phyloP scores from a whole-genome alignment of 2,329 filamentous ascomycete genomes.

The Penicillium sp. region DNA sequence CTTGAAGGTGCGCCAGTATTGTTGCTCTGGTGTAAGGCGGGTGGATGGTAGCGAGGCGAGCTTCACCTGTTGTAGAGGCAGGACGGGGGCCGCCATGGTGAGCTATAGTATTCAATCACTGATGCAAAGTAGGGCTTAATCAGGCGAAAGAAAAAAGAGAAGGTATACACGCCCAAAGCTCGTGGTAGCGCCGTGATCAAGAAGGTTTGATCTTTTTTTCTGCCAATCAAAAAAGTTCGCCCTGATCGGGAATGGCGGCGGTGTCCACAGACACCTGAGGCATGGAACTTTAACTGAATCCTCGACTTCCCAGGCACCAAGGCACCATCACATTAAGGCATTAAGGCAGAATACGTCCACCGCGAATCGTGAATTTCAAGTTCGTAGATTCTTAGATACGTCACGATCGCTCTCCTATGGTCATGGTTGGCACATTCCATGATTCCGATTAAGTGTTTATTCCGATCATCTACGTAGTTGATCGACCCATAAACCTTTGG shows the following conservation, averaged over 20 bases:
- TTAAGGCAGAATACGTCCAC: neutral
- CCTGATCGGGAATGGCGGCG: constrained; percentile 24
- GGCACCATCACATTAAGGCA: neutral
- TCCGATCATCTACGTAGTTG: neutral
- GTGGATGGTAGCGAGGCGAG: constrained; percentile 79
- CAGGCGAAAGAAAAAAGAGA: neutral
- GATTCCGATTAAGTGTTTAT: neutral
- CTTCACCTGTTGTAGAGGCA: constrained; percentile 77
- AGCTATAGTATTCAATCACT: neutral
- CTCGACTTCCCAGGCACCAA: neutral
- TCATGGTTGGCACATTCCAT: constrained; percentile 3
- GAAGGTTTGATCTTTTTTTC: constrained; percentile 28
- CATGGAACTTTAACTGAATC: constrained; percentile 2
- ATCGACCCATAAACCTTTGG: neutral
- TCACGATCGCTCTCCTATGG: neutral
- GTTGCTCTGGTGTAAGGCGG: constrained; percentile 79
- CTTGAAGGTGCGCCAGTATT: constrained; percentile 95
- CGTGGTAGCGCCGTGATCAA: constrained; percentile 6
- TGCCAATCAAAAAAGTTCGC: constrained; percentile 29
- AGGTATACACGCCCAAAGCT: neutral
- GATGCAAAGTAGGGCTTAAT: neutral
- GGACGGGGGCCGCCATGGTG: constrained; percentile 81
- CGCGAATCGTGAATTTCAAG: neutral
- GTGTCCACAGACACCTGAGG: constrained; percentile 20
- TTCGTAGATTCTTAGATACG: neutral